Conservation (phyloP, 2,329 filamentous ascomycete species). For the Metarhizium brunneum region DNA sequence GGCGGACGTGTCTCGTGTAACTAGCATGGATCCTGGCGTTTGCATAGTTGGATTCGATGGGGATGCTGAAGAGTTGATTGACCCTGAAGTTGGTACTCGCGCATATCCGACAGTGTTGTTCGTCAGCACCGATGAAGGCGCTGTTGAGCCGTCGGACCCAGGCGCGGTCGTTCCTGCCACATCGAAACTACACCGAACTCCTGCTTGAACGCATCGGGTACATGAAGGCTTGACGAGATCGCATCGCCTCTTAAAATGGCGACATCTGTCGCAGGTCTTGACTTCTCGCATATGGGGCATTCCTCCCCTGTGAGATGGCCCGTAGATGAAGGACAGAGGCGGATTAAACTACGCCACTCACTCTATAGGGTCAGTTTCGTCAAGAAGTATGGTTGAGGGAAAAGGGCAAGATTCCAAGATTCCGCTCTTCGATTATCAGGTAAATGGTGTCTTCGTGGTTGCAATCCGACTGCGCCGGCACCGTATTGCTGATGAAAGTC, state of each 20-base stretch:
- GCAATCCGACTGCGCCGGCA: neutral
- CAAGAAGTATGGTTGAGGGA: neutral
- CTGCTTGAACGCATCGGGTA: slow-evolving; percentile 23
- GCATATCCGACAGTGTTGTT: neutral
- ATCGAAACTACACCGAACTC: slow-evolving; percentile 24
- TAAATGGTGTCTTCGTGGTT: neutral
- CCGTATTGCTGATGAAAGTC: neutral
- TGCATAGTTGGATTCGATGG: neutral
- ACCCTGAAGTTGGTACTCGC: neutral
- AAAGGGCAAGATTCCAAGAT: neutral
- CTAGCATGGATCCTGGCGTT: neutral
- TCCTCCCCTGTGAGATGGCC: neutral
- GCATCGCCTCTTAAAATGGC: slow-evolving; percentile 26
- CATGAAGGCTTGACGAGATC: slow-evolving; percentile 25
- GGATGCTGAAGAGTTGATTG: neutral
- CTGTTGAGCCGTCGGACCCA: neutral
- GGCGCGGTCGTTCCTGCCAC: neutral
- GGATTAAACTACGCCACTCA: neutral
- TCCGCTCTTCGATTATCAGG: neutral
- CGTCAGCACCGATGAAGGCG: neutral
- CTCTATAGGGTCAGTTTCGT: neutral
- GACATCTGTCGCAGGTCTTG: slow-evolving; percentile 27
- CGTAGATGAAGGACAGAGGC: neutral
- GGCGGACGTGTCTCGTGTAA: neutral
- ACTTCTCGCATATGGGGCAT: slow-evolving; percentile 25